Base-by-base conservation (phyloP, 805 yeast genomes). In the Nakazawaea peltata region DNA sequence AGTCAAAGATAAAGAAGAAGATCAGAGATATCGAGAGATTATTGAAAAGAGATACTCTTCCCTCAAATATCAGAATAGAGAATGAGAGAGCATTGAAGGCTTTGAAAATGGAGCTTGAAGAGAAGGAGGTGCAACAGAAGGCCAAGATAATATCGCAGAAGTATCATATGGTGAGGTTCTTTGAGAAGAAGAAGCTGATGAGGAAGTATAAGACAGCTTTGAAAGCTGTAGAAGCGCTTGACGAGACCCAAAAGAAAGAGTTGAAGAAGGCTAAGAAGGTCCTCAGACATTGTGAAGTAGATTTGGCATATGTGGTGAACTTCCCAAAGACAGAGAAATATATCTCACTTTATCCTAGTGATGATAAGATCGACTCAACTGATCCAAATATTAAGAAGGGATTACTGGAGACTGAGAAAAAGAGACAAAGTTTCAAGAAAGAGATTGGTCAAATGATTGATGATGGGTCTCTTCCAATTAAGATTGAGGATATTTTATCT, bases 151-250 rank as follows among this genome's bases (percentile, higher is more conserved):
- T 47, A 55, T 64, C 85, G 10, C 71, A 77, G 45, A 83, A 80
- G 59, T 92, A 92, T 54, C 96, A 86, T 53, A 87, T 86, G 88
- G 86, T 92, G 32, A 71, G 90, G 45, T 92, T 92, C 53, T 85
- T 92, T 43, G 97, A 88, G 56, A 75, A 71, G 51, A 85, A 86
- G 61, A 88, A 87, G 67, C 92, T 95, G 1, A 46, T 74, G 18
- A 71, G 95, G 51, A 71, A 65, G 39, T 74, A 83, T 50, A 81
- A 79, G 44, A 69, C 63, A 37, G 71, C 74, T 2, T 50, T 47
- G 31, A 65, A 62, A 30, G 50, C 54, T 10, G 43, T 61, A 22
- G 61, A 59, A 5, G 66, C 60, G 19, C 60, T 59, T 16, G 56
- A 56, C 32, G 49, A 55, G 34, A 63, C 52, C 2, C 48, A 53